Base-by-base conservation (phyloP, 495 filamentous ascomycete species). In the Sabuloglossum arenarium region DNA sequence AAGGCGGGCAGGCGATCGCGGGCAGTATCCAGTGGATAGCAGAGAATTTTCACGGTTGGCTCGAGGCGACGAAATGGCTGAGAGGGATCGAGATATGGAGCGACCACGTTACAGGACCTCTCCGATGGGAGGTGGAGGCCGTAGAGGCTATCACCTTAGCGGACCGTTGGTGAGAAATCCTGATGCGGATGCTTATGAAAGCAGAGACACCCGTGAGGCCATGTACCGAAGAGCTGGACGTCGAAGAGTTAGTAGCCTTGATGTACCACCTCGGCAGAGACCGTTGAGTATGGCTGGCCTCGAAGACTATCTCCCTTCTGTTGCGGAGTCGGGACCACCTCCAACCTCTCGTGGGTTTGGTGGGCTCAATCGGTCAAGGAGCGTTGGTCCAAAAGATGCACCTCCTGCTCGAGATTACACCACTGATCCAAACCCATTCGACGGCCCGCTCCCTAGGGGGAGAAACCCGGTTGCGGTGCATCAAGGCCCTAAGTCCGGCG, bases 131-230 rank as follows among this genome's bases (percentile, higher is more conserved):
- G 11, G 11, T 12, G 37, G 29, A 16, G 64, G 63, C 24, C 64
- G 64, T 6, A 58, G 66, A 51, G 63, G 66, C 46, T 71, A 76
- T 34, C 53, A 39, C 14, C 23, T 34, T 12, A 27, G 68, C 74
- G 12, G 78, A 81, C 52, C 81, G 81, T 29, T 62, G 76, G 79
- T 53, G 79, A 81, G 39, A 72, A 80, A 42, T 23, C 30, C 53
- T 79, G 79, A 1, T 86, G 80, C 62, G 82, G 83, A 50, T 87
- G 77, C 80, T 9, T 72, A 77, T 59, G 82, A 86, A 58, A 70
- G 84, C 52, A 81, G 79, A 32, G 73, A 83, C 42, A 79, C 79
- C 47, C 83, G 87, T 58, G 71, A 61, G 78, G 55, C 78, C 67
- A 64, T 71, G 23, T 43, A 43, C 67, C 66, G 68, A 56, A 66